phyloP scores from a whole-genome alignment of 2,329 filamentous ascomycete genomes.

The Colletotrichum musae region DNA sequence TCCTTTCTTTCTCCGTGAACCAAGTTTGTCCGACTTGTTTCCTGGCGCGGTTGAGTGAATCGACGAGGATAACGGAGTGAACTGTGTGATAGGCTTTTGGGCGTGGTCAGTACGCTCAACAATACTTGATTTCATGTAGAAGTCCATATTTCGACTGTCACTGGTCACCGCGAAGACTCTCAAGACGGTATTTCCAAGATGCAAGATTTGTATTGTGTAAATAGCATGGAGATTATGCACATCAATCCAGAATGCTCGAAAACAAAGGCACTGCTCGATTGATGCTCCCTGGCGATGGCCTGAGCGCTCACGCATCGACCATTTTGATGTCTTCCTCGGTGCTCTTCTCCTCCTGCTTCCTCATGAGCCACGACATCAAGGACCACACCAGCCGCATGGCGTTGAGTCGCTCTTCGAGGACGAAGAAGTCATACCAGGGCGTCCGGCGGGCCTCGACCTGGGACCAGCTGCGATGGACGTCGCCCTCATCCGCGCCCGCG shows the following conservation, averaged over 20 bases:
- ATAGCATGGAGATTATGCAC: not conserved
- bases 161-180: too few relatives aligned
- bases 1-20: too few relatives aligned
- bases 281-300: not conserved
- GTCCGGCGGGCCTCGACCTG: conserved; percentile 70
- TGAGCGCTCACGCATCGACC: conserved; percentile 45
- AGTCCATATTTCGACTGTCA: too few relatives aligned
- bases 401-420: conserved; percentile 66
- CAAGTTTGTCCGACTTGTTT: too few relatives aligned
- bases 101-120: too few relatives aligned
- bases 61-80: too few relatives aligned
- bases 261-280: not conserved
- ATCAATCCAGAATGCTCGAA: conserved; percentile 2
- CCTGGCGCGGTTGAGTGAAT: too few relatives aligned
- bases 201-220: too few relatives aligned
- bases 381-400: conserved; percentile 72
- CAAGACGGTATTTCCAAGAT: too few relatives aligned
- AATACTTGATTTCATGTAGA: too few relatives aligned
- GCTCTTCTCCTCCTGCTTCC: conserved; percentile 52
- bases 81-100: too few relatives aligned
- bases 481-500: conserved; percentile 59
- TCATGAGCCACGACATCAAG: conserved; percentile 74
- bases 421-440: conserved; percentile 74
- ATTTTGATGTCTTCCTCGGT: conserved; percentile 45
- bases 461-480: conserved; percentile 62